Evolutionary conservation across 768 basidiomycete species (phyloP).

Genomic region (Boletus fagicola): DNA sequence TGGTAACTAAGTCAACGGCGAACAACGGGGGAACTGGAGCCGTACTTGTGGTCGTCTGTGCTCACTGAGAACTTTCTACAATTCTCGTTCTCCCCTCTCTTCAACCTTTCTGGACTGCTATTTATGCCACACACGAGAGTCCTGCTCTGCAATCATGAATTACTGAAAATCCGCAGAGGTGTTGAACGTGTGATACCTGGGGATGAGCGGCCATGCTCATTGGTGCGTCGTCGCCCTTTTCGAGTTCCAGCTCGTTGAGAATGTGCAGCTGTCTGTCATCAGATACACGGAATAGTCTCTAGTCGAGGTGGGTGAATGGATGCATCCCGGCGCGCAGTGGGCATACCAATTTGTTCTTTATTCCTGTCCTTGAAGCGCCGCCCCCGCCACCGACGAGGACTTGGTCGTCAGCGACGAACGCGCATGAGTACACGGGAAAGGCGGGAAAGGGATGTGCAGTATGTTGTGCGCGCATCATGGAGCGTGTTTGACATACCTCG

Average conservation of each 20-base stretch:
- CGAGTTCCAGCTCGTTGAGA: conserved; percentile 71
- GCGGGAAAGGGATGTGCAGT: conserved; percentile 69
- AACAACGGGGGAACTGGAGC: conserved; percentile 5
- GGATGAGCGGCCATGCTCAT: conserved; percentile 85
- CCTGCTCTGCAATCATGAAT: conserved; percentile 36
- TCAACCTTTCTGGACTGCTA: conserved; percentile 60
- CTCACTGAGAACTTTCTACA: conserved; percentile 66
- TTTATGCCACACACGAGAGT: conserved; percentile 85
- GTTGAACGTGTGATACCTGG: conserved; percentile 41
- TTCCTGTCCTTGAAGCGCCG: conserved; percentile 80
- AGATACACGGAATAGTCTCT: conserved; percentile 70
- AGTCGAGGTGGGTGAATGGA: conserved; percentile 10
- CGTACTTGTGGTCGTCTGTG: conserved; percentile 55
- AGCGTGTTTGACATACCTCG: neutral
- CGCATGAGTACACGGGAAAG: conserved; percentile 88
- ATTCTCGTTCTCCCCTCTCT: conserved; percentile 76
- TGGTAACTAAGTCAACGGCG: conserved; percentile 9
- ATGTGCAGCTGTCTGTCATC: conserved; percentile 52
- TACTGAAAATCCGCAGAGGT: neutral
- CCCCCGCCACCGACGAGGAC: conserved; percentile 89
- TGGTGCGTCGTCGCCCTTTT: conserved; percentile 86
- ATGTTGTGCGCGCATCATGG: conserved; percentile 85
- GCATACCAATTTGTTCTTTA: conserved; percentile 87
- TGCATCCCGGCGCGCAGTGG: neutral
- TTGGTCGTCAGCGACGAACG: conserved; percentile 68